Conservation (phyloP, 495 filamentous ascomycete species). For the Gamarada debralockiae region DNA sequence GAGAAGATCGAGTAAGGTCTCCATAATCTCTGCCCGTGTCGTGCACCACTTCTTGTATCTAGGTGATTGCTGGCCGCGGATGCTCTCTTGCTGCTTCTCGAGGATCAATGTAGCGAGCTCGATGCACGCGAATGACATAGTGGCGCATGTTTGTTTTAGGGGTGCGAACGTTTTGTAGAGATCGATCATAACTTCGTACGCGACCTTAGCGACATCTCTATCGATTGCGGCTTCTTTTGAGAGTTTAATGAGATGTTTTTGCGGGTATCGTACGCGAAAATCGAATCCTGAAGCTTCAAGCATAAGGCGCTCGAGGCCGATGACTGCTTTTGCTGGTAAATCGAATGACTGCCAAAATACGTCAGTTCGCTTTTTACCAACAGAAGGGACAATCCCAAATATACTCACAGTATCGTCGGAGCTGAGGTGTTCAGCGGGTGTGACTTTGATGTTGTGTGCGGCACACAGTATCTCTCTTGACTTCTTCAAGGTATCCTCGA, state of each 20-base stretch:
- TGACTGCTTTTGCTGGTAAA: constrained; percentile 64
- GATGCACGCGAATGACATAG: constrained; percentile 76
- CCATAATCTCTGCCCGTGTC: constrained; percentile 67
- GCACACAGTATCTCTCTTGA: constrained; percentile 89
- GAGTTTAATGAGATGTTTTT: constrained; percentile 78
- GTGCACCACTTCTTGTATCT: constrained; percentile 54
- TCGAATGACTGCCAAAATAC: constrained; percentile 67
- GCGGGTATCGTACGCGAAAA: constrained; percentile 86
- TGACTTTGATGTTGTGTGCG: constrained; percentile 75
- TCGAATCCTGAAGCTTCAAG: constrained; percentile 93
- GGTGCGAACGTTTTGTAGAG: constrained; percentile 90
- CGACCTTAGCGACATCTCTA: constrained; percentile 51
- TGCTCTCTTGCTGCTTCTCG: constrained; percentile 17
- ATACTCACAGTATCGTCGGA: constrained; percentile 72
- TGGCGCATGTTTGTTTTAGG: constrained; percentile 76
- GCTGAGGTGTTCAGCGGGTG: constrained; percentile 68
- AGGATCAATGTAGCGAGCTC: constrained; percentile 70
- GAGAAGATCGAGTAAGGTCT: constrained; percentile 80
- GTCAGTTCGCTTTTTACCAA: constrained; percentile 7
- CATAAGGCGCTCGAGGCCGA: constrained; percentile 87
- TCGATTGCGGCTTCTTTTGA: constrained; percentile 44
- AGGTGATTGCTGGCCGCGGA: constrained; percentile 9
- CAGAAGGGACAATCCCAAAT: constrained; percentile 2
- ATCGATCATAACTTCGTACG: constrained; percentile 81
- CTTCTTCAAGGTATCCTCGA: constrained; percentile 97